Evolutionary conservation across 1,284 basidiomycete species (phyloP), one percentile per base, ranked within the genome.

Genomic region (Trametes polyzona): DNA sequence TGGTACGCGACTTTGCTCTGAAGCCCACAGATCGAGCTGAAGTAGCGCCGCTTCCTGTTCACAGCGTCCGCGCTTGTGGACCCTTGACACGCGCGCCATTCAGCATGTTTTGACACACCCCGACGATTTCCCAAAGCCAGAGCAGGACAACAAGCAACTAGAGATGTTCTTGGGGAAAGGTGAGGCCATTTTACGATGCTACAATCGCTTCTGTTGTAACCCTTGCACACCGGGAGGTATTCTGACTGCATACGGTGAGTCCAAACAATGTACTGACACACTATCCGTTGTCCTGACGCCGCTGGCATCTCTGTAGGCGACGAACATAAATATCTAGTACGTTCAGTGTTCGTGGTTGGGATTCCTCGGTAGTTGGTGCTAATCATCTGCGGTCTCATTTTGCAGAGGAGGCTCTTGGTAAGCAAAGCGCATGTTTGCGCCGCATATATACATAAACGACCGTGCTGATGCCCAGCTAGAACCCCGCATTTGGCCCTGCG

Each of bases 401-500:
- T n/a, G n/a, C n/a, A 61, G 59, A 51, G 59, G 23, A 24, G 56
- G 9, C 40, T 55, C 21, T 35, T 61, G 52, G 59, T 61, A 19
- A 21, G 58, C 19, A 9, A 10, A 8, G 1, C 6, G 16, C n/a
- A 9, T 10, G 24, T 14, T 9, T 16, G 12, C n/a, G n/a, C n/a
- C 21, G 4, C 32, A 14, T 21, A 12, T 29, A 8, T 7, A 5
- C 11, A 3, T 30, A 37, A 11, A 52, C 7, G 12, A 8, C 9
- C 11, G 1, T 6, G 11, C 6, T 6, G n/a, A n/a, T n/a, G n/a
- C n/a, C n/a, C n/a, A n/a, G n/a, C n/a, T 19, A 71, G 84, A 87
- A 85, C 61, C 84, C 84, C 17, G 84, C 83, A 0, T 87, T 88
- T 55, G 81, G 83, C 3, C 75, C 77, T 0, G 68, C 76, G 0